phyloP scores from a whole-genome alignment of 768 basidiomycete species.

The Lyophyllum decastes region DNA sequence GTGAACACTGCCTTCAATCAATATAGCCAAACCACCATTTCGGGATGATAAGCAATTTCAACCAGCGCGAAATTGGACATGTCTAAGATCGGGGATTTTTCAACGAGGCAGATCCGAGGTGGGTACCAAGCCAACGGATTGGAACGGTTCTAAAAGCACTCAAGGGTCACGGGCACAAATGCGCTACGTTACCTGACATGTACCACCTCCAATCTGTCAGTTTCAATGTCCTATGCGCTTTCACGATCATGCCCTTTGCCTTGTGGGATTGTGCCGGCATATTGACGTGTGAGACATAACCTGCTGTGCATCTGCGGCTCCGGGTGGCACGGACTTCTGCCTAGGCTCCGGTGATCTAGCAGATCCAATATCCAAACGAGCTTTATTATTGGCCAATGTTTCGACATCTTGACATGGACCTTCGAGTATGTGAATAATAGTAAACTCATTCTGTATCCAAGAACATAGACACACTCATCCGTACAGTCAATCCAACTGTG shows the following conservation, averaged over 20 bases:
- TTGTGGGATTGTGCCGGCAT: constrained; percentile 7
- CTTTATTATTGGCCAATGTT: no score
- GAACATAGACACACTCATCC: background rate
- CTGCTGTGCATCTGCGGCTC: constrained; percentile 13
- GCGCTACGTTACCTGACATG: constrained; percentile 5
- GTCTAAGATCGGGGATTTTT: constrained; percentile 1
- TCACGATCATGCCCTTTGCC: constrained; percentile 10
- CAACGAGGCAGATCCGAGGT: constrained; percentile 9
- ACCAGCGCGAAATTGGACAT: constrained; percentile 25
- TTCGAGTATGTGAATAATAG: background rate
- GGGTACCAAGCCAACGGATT: constrained; percentile 5
- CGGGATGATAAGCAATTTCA: constrained; percentile 22
- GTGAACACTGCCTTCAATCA: constrained; percentile 11
- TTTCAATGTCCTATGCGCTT: constrained; percentile 14
- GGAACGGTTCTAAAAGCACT: constrained; percentile 3
- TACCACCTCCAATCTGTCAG: constrained; percentile 15
- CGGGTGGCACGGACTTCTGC: constrained; percentile 9
- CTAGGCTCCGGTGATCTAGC: constrained; percentile 4
- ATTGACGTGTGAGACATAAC: constrained; percentile 16
- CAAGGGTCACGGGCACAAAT: background rate
- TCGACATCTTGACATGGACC: background rate
- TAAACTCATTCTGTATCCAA: background rate
- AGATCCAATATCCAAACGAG: no score
- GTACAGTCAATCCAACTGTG: constrained; percentile 2
- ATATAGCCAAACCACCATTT: constrained; percentile 10